phyloP scores from a whole-genome alignment of 2,329 filamentous ascomycete genomes.

The Fusarium sarcochroum region DNA sequence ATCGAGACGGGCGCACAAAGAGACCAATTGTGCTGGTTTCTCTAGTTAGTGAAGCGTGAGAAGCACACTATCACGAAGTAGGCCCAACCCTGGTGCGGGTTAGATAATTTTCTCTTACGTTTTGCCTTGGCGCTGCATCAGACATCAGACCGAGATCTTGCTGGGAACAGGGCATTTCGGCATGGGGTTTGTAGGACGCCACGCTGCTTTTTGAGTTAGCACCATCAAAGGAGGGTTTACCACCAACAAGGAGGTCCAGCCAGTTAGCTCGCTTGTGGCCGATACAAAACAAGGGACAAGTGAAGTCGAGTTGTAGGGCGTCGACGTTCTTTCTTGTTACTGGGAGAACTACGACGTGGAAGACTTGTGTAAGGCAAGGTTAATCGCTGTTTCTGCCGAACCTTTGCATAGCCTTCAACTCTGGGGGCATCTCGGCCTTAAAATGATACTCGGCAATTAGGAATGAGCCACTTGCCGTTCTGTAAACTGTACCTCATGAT shows the following conservation, averaged over 20 bases:
- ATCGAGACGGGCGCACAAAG: not conserved
- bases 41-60: slow-evolving; percentile 10
- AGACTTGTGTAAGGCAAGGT: slow-evolving; percentile 8
- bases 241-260: slow-evolving; percentile 3
- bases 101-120: slow-evolving; percentile 8
- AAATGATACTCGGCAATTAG: slow-evolving; percentile 5
- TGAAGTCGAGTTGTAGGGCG: slow-evolving; percentile 2
- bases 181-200: slow-evolving; percentile 41
- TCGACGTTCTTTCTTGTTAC: not conserved
- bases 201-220: slow-evolving; percentile 34
- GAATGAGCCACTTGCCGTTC: not conserved
- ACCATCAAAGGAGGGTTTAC: slow-evolving; percentile 35
- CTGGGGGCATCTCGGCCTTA: not conserved
- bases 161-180: slow-evolving; percentile 30
- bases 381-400: not conserved
- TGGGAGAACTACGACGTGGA: not conserved
- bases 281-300: slow-evolving; percentile 14
- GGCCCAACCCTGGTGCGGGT: slow-evolving; percentile 34
- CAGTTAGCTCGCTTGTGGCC: slow-evolving; percentile 4
- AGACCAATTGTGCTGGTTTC: slow-evolving; percentile 7
- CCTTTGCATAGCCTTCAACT: not conserved
- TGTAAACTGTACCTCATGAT: not conserved
- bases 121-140: slow-evolving; percentile 27
- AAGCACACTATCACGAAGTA: slow-evolving; percentile 31
- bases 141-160: slow-evolving; percentile 41